These are phyloP conservation scores for Porphyrellus sp. DNA, from an alignment of 1,284 basidiomycete species.

Conservation along the genomic window DNA sequence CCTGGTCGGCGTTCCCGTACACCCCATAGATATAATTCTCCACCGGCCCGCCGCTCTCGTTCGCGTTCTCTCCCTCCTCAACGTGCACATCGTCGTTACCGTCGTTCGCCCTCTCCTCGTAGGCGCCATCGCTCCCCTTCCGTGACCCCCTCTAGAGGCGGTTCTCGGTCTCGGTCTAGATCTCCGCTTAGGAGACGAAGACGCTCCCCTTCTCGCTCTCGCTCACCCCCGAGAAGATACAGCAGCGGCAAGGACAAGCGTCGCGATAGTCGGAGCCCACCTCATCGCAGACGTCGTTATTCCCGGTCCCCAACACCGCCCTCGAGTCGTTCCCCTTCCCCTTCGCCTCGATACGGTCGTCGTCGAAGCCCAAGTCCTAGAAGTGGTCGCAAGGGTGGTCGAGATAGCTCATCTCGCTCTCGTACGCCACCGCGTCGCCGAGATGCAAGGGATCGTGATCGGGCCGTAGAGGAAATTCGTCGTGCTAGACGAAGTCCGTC, in stretches of 20 bases:
- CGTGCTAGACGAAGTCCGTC: slow-evolving; percentile 28
- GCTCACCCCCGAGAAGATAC: slow-evolving; percentile 45
- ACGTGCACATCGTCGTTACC: slow-evolving; percentile 27
- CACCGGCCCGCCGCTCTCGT: slow-evolving; percentile 29
- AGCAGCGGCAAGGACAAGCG: slow-evolving; percentile 37
- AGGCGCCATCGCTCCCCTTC: slow-evolving; percentile 39
- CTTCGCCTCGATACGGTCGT: slow-evolving; percentile 27
- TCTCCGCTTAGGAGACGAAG: slow-evolving; percentile 44
- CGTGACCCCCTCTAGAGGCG: slow-evolving; percentile 27
- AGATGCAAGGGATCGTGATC: slow-evolving; percentile 30
- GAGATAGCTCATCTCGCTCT: slow-evolving; percentile 28
- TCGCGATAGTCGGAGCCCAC: slow-evolving; percentile 56
- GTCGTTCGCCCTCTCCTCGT: slow-evolving; percentile 34
- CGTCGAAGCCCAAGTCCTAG: slow-evolving; percentile 39
- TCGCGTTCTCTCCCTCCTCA: slow-evolving; percentile 35
- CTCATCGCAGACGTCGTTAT: slow-evolving; percentile 49
- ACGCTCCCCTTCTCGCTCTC: slow-evolving; percentile 38
- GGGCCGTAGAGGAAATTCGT: slow-evolving; percentile 25
- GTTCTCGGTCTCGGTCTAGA: slow-evolving; percentile 31
- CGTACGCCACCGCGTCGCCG: slow-evolving; percentile 29
- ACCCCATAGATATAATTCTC: slow-evolving; percentile 23
- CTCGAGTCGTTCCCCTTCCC: slow-evolving; percentile 44
- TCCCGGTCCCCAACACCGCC: slow-evolving; percentile 40
- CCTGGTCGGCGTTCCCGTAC: slow-evolving; percentile 36
- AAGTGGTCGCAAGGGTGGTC: slow-evolving; percentile 32